Evolutionary conservation across 106 monocot genomes (phyloP).

Genomic region (Allium fistulosum): DNA sequence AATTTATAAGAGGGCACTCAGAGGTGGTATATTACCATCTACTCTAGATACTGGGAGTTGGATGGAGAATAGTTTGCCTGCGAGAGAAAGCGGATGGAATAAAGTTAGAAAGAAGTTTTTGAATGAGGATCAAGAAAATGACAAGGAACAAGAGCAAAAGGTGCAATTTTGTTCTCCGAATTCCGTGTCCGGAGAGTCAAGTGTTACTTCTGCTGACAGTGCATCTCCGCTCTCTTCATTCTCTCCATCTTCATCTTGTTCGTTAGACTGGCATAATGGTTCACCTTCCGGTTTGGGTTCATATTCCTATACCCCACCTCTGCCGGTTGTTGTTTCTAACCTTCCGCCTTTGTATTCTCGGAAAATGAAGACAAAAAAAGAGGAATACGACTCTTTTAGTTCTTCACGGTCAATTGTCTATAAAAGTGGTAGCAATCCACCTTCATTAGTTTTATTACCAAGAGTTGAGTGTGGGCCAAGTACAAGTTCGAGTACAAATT

Average conservation of each 20-base stretch:
- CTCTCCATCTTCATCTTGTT: slow-evolving; percentile 48
- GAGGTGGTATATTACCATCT: slow-evolving; percentile 23
- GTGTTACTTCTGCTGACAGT: slow-evolving; percentile 32
- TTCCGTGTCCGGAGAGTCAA: slow-evolving; percentile 27
- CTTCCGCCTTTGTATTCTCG: slow-evolving; percentile 13
- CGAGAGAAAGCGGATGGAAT: slow-evolving; percentile 25
- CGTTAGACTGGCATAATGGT: slow-evolving; percentile 40
- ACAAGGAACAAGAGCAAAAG: not conserved
- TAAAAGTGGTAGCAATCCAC: slow-evolving; percentile 21
- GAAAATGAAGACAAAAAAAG: slow-evolving; percentile 14
- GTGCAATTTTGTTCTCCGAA: slow-evolving; percentile 23
- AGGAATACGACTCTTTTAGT: not conserved
- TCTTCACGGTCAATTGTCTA: slow-evolving; percentile 20
- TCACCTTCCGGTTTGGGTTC: slow-evolving; percentile 28
- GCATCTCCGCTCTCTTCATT: slow-evolving; percentile 30
- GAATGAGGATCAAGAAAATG: slow-evolving; percentile 7
- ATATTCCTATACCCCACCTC: slow-evolving; percentile 10
- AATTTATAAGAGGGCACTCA: slow-evolving; percentile 45
- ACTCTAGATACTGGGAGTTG: not conserved
- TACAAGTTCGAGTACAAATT: not conserved
- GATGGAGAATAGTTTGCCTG: slow-evolving; percentile 4
- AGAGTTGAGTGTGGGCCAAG: slow-evolving; percentile 3
- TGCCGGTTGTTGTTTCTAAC: slow-evolving; percentile 4
- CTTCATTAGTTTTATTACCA: slow-evolving; percentile 12
- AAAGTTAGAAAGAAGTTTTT: slow-evolving; percentile 23